A percentile compares a stretch with the other conserved stretches of the same genome.
Evolutionary conservation across 1,284 basidiomycete species (phyloP).

Genomic region (Trichosporon faecale): DNA sequence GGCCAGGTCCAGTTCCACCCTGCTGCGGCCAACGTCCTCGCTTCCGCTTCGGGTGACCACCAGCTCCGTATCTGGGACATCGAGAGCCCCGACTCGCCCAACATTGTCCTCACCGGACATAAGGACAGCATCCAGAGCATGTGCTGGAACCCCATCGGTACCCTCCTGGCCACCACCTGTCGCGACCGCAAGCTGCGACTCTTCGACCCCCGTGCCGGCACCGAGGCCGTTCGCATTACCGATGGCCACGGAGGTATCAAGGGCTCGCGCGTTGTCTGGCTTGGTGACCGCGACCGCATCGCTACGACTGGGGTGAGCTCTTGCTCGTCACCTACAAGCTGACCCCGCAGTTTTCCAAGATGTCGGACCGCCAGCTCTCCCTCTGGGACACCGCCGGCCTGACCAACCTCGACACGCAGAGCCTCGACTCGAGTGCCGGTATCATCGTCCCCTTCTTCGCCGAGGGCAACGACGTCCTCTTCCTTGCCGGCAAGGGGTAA

Average conservation of each 20-base stretch:
- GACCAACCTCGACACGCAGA: constrained; percentile 68
- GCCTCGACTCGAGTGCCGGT: constrained; percentile 82
- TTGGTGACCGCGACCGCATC: constrained; percentile 82
- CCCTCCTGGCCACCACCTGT: constrained; percentile 68
- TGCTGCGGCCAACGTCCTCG: constrained; percentile 80
- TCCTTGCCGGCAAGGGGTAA: constrained; percentile 68
- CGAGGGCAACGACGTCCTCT: constrained; percentile 84
- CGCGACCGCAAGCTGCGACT: constrained; percentile 88
- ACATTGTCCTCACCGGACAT: constrained; percentile 68
- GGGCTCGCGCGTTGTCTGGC: constrained; percentile 83
- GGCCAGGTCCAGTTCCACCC: constrained; percentile 96
- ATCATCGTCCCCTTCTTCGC: constrained; percentile 97
- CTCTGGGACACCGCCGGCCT: constrained; percentile 80
- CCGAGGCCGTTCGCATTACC: constrained; percentile 70
- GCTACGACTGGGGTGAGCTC: constrained; percentile 72
- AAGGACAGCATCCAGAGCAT: constrained; percentile 84
- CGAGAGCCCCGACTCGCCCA: constrained; percentile 61
- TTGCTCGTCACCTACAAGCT: background rate
- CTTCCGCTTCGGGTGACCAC: constrained; percentile 83
- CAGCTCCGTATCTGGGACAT: constrained; percentile 90
- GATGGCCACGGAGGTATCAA: constrained; percentile 95
- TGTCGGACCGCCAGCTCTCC: constrained; percentile 85
- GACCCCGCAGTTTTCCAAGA: constrained; percentile 68
- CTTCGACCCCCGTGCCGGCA: constrained; percentile 80
- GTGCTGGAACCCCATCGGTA: constrained; percentile 79